Base-by-base conservation (phyloP, 2,329 filamentous ascomycete species). In the Tolypocladium endophyticum region DNA sequence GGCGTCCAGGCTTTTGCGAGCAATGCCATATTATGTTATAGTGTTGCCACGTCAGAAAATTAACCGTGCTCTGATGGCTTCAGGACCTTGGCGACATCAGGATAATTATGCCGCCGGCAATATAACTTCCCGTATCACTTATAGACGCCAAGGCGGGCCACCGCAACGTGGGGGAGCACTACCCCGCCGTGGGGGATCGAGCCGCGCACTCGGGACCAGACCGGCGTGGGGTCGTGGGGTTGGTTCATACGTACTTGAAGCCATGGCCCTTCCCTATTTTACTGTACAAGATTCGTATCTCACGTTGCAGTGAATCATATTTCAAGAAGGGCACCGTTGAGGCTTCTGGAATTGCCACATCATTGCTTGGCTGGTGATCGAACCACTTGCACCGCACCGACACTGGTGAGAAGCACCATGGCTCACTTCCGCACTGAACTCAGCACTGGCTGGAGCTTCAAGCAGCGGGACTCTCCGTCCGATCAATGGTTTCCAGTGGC, bases 401-500 rank as follows among this genome's bases (percentile, higher is more conserved):
- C 28, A 12, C 18, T n/a, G 8, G 28, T 7, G 8, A n/a, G 3
- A n/a, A 8, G 11, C 28, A 35, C n/a, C 50, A 53, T 53, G 50
- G 30, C 50, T 11, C 18, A 53, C 18, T 33, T 9, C 28, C 33
- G 50, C 50, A 53, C 9, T 11, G 28, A 63, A 25, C 45, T 68
- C 35, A 61, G 54, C 52, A 57, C 55, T n/a, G 68, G 69, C 57
- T 71, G 69, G 69, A 58, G 59, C 20, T 66, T 70, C 54, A 67
- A 65, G 39, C 66, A 70, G 33, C 57, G 61, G 6, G 63, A 65
- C n/a, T 64, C 64, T 16, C 55, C 62, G 33, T 69, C 68, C 4
- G 60, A 66, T 12, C 55, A 64, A 39, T 76, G 74, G 74, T 64
- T 73, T 11, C 68, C 72, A 0, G 73, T 74, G 3, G 58, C 62